Evolutionary conservation across 2,329 filamentous ascomycete species (phyloP).

Genomic region (Chaetomium sp.): DNA sequence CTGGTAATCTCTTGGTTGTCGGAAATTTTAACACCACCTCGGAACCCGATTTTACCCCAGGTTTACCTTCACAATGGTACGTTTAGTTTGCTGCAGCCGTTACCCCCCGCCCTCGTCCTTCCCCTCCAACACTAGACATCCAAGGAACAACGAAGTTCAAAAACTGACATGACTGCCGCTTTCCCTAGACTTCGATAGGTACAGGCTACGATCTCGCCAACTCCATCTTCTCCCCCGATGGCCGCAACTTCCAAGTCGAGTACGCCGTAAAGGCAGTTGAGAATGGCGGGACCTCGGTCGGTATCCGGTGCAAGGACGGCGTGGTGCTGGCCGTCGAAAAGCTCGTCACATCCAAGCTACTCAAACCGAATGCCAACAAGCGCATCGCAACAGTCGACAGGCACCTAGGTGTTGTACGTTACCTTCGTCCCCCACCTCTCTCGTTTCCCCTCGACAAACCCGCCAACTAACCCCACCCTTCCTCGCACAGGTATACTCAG

Average conservation of each 20-base stretch:
- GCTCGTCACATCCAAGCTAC: slow-evolving; percentile 87
- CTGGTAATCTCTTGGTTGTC: background rate
- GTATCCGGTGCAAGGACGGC: slow-evolving; percentile 94
- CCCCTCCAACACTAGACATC: background rate
- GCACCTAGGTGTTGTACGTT: slow-evolving; percentile 81
- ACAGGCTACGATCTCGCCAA: slow-evolving; percentile 99
- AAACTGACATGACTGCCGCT: slow-evolving; percentile 14
- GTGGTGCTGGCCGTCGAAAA: slow-evolving; percentile 96
- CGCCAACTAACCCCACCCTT: background rate
- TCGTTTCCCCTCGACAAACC: background rate
- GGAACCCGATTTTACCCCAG: background rate
- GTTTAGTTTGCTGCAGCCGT: background rate
- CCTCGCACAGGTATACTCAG: slow-evolving; percentile 71
- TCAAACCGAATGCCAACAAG: slow-evolving; percentile 94
- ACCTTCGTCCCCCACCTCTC: background rate
- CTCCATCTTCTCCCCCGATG: slow-evolving; percentile 98
- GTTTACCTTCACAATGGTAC: slow-evolving; percentile 17
- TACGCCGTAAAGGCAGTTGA: slow-evolving; percentile 98
- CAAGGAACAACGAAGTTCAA: background rate
- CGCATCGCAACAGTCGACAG: slow-evolving; percentile 91
- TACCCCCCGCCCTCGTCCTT: background rate
- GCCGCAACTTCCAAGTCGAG: slow-evolving; percentile 98
- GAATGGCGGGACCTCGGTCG: slow-evolving; percentile 92
- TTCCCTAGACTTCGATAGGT: slow-evolving; percentile 90
- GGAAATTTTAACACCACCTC: background rate